phyloP scores from a whole-genome alignment of 768 basidiomycete genomes.

The Russula lepida region DNA sequence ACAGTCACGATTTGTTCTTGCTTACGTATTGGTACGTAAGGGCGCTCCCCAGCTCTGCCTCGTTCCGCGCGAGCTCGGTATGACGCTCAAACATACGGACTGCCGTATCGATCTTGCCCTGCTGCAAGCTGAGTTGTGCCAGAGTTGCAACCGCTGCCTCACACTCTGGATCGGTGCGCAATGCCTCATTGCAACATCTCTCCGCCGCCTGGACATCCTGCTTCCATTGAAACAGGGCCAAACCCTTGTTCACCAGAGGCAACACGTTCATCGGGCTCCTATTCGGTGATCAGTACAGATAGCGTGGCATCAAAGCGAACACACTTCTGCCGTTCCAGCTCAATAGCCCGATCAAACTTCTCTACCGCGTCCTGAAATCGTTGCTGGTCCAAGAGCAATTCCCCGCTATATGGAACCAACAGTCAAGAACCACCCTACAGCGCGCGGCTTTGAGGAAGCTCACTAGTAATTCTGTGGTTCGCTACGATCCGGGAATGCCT shows the following conservation, averaged over 20 bases:
- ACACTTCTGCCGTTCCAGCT: slow-evolving; percentile 74
- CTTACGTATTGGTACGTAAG: slow-evolving; percentile 73
- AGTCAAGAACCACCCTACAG: neutral
- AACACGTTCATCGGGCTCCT: slow-evolving; percentile 65
- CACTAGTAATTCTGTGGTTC: slow-evolving; percentile 96
- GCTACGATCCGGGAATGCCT: slow-evolving; percentile 75
- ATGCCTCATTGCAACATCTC: slow-evolving; percentile 77
- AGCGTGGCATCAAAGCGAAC: slow-evolving; percentile 19
- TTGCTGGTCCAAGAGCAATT: slow-evolving; percentile 86
- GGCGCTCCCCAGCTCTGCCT: slow-evolving; percentile 75
- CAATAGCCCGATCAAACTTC: slow-evolving; percentile 87
- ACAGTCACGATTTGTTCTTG: slow-evolving; percentile 9
- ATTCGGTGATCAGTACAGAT: slow-evolving; percentile 22
- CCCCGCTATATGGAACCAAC: slow-evolving; percentile 51
- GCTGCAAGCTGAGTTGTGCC: slow-evolving; percentile 87
- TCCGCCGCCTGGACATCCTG: slow-evolving; percentile 82
- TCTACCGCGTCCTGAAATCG: slow-evolving; percentile 82
- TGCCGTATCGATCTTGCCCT: slow-evolving; percentile 80
- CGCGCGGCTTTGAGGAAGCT: slow-evolving; percentile 25
- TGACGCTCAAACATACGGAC: slow-evolving; percentile 81
- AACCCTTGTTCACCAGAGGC: slow-evolving; percentile 95
- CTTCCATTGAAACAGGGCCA: slow-evolving; percentile 92
- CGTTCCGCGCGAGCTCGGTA: slow-evolving; percentile 79
- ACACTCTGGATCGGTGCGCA: slow-evolving; percentile 84
- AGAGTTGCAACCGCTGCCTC: slow-evolving; percentile 95